Evolutionary conservation across 2,329 filamentous ascomycete species (phyloP).

Genomic region (Penicillium freii): DNA sequence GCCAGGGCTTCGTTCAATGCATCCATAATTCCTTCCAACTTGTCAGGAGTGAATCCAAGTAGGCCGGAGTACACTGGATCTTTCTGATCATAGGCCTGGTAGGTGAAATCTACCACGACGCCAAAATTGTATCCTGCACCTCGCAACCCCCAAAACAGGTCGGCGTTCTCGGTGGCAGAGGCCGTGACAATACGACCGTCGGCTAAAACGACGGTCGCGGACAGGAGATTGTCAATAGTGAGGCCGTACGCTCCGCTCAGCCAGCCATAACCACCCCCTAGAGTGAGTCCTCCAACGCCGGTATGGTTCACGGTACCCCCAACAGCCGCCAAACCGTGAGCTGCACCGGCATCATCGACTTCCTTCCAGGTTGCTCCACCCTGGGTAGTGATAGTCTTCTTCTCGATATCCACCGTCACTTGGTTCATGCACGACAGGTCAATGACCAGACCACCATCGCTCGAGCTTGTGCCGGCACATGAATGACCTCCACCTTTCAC

Average conservation of each 20-base stretch:
- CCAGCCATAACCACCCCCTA: constrained; percentile 61
- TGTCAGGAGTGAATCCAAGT: constrained; percentile 25
- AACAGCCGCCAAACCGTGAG: constrained; percentile 57
- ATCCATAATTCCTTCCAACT: constrained; percentile 26
- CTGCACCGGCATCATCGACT: constrained; percentile 53
- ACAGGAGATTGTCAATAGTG: constrained; percentile 51
- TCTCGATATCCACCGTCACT: constrained; percentile 49
- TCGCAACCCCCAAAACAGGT: constrained; percentile 51
- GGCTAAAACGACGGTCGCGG: constrained; percentile 42
- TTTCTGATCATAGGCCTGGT: constrained; percentile 35
- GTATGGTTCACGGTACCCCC: constrained; percentile 64
- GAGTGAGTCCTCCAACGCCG: constrained; percentile 58
- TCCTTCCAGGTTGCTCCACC: constrained; percentile 58
- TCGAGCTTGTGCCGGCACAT: constrained; percentile 54
- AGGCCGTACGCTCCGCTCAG: constrained; percentile 56
- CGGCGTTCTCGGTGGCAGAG: constrained; percentile 46
- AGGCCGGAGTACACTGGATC: constrained; percentile 37
- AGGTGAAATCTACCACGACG: constrained; percentile 47
- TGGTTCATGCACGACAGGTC: constrained; percentile 54
- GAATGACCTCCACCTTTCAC: constrained; percentile 45
- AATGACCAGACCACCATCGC: constrained; percentile 57
- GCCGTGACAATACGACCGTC: constrained; percentile 40
- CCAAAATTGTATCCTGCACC: constrained; percentile 50
- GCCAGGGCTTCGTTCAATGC: constrained; percentile 49
- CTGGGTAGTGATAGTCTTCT: constrained; percentile 49